phyloP scores from a whole-genome alignment of 2,329 filamentous ascomycete species.

The Neobulgaria alba region DNA sequence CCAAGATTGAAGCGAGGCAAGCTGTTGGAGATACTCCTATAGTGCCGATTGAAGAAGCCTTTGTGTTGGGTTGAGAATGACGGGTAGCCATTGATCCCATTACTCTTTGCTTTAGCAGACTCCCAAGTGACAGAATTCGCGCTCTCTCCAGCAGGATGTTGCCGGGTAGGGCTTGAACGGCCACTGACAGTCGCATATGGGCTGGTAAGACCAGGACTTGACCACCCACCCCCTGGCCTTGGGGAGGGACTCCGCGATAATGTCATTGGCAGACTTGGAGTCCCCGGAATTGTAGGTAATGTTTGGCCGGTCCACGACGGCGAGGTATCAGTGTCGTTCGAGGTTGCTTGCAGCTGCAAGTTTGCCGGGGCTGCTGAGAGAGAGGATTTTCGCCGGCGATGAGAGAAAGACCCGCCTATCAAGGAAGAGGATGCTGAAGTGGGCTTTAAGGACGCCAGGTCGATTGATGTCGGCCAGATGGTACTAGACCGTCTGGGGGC shows the following conservation, averaged over 20 bases:
- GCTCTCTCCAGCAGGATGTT: conserved; percentile 21
- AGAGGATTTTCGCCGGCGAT: conserved; percentile 31
- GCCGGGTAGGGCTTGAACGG: conserved; percentile 50
- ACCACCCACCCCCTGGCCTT: conserved; percentile 77
- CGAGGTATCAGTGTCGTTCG: conserved; percentile 9
- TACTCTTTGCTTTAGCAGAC: conserved; percentile 68
- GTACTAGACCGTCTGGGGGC: conserved; percentile 22
- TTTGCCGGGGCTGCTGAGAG: conserved; percentile 25
- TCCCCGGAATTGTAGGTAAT: conserved; percentile 34
- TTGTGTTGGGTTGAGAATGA: conserved; percentile 74
- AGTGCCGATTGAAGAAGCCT: conserved; percentile 81
- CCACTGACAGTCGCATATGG: conserved; percentile 51
- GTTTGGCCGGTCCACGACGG: conserved; percentile 12
- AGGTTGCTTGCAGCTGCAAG: conserved; percentile 17
- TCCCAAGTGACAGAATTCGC: conserved; percentile 67
- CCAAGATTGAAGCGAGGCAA: conserved; percentile 61
- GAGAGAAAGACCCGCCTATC: conserved; percentile 24
- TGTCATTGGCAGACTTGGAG: conserved; percentile 60
- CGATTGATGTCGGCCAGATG: conserved; percentile 29
- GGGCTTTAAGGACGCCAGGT: conserved; percentile 43
- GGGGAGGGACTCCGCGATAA: conserved; percentile 84
- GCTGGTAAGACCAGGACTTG: conserved; percentile 69
- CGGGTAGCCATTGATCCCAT: conserved; percentile 65
- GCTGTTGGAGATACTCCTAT: conserved; percentile 70
- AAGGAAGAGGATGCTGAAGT: conserved; percentile 43